These are phyloP conservation scores for Scenedesmus sp. DNA, from an alignment of 163 green algal genomes.

Conservation along the genomic window DNA sequence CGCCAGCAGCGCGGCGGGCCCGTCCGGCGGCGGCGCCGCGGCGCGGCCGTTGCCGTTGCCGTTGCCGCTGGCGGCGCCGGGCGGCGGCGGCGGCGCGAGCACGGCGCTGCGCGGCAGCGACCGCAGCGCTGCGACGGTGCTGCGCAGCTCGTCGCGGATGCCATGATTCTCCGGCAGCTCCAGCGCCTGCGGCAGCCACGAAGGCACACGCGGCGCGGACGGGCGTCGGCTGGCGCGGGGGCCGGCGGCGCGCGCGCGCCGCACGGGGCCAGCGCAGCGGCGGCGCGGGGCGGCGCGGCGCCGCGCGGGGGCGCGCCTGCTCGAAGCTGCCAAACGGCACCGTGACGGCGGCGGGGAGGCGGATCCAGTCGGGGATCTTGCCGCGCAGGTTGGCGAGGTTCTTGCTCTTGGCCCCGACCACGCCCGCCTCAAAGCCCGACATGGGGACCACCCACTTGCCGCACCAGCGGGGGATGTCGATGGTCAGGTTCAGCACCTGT, in stretches of 20 bases:
- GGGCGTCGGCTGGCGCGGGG: too few species aligned
- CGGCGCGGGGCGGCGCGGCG: too few species aligned
- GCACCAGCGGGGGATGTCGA: constrained; percentile 77
- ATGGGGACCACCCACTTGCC: constrained; percentile 90
- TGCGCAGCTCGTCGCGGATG: constrained; percentile 63
- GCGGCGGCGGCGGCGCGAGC: neutral
- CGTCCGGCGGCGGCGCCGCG: neutral
- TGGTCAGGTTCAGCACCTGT: constrained; percentile 49
- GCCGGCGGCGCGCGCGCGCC: too few species aligned
- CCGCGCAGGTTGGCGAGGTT: constrained; percentile 93
- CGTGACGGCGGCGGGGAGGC: constrained; percentile 89
- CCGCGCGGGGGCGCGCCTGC: constrained; percentile 73
- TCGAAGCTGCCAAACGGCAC: constrained; percentile 98
- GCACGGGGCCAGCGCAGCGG: too few species aligned
- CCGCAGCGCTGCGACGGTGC: constrained; percentile 37
- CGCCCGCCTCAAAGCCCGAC: constrained; percentile 83
- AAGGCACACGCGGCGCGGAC: too few species aligned
- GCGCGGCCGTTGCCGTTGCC: constrained; percentile 21
- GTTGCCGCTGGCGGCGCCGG: neutral
- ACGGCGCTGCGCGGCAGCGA: constrained; percentile 18
- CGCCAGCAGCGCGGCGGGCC: constrained; percentile 56
- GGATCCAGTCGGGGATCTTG: constrained; percentile 87
- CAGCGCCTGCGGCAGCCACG: constrained; percentile 49
- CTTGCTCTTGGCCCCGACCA: constrained; percentile 97
- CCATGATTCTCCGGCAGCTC: constrained; percentile 75